A percentile compares a stretch with the other conserved stretches of the same genome.
Evolutionary conservation across 352 stramenopile genomes (phyloP).

Genomic region (Pythium coloratum): DNA sequence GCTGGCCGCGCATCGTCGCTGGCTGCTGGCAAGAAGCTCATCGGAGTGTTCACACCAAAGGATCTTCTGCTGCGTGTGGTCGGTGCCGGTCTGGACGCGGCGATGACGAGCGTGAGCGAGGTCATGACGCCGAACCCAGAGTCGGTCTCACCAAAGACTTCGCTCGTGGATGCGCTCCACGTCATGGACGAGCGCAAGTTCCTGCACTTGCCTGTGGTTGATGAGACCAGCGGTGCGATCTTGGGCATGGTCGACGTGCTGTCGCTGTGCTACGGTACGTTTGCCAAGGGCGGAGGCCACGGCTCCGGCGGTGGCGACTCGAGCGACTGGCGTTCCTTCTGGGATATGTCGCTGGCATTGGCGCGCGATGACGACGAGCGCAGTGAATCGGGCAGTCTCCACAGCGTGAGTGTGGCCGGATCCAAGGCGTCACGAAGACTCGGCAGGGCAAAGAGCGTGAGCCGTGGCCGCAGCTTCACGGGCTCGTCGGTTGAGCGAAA

Average conservation of each 20-base stretch:
- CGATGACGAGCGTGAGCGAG: constrained; percentile 87
- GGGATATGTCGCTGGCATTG: constrained; percentile 86
- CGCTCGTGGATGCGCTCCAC: constrained; percentile 96
- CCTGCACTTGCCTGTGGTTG: constrained; percentile 95
- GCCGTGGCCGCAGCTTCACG: constrained; percentile 40
- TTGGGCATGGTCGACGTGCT: constrained; percentile 86
- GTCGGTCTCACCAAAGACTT: constrained; percentile 89
- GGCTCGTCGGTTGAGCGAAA: constrained; percentile 51
- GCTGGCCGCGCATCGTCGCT: constrained; percentile 29
- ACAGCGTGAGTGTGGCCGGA: constrained; percentile 55
- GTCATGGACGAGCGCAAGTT: constrained; percentile 99
- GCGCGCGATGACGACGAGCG: constrained; percentile 70
- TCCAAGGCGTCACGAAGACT: constrained; percentile 44
- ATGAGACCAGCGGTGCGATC: constrained; percentile 71
- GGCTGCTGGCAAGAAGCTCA: constrained; percentile 70
- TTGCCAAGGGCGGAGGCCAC: constrained; percentile 61
- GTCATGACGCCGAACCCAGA: constrained; percentile 98
- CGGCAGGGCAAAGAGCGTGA: constrained; percentile 8
- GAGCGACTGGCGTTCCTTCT: constrained; percentile 86
- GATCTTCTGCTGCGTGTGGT: constrained; percentile 96
- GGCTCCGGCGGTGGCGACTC: constrained; percentile 50
- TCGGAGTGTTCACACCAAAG: constrained; percentile 98
- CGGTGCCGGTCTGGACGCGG: constrained; percentile 88
- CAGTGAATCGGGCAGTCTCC: constrained; percentile 55
- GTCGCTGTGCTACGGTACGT: constrained; percentile 88